These are phyloP conservation scores for Nematodospora anomalae DNA, from an alignment of 1,139 yeast species.

Conservation along the genomic window DNA sequence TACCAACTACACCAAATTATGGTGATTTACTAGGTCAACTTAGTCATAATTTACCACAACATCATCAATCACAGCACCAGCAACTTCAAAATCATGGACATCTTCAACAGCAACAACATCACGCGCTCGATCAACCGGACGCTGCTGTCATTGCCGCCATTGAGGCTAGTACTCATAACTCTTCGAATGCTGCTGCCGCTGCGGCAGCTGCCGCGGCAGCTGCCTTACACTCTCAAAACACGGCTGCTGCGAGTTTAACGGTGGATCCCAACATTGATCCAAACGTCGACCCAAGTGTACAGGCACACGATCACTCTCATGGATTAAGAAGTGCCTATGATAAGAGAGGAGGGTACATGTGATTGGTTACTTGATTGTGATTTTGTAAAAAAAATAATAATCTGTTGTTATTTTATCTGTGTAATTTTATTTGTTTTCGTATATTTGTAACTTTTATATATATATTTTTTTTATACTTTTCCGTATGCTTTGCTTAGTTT, in stretches of 20 bases:
- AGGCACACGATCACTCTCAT: slow-evolving; percentile 45
- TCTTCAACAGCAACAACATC: slow-evolving; percentile 28
- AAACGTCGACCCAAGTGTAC: slow-evolving; percentile 47
- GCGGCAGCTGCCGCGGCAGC: slow-evolving; percentile 35
- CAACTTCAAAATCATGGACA: slow-evolving; percentile 16
- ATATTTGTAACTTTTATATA: neutral
- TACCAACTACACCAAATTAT: slow-evolving; percentile 16
- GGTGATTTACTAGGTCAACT: slow-evolving; percentile 9
- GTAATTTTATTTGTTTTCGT: neutral
- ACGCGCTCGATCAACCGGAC: slow-evolving; percentile 20
- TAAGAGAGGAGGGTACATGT: neutral
- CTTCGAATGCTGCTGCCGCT: slow-evolving; percentile 30
- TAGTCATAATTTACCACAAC: slow-evolving; percentile 16
- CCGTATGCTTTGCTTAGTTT: too few relatives aligned
- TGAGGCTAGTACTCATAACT: slow-evolving; percentile 25
- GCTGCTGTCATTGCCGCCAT: slow-evolving; percentile 51
- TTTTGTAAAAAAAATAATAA: too few relatives aligned
- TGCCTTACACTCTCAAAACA: slow-evolving; percentile 14
- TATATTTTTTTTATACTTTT: too few relatives aligned
- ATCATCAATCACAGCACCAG: slow-evolving; percentile 14
- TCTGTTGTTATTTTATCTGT: too few relatives aligned
- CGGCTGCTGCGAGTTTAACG: slow-evolving; percentile 20
- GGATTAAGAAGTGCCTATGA: slow-evolving; percentile 13
- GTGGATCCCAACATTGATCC: slow-evolving; percentile 42
- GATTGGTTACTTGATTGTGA: neutral